Conservation (phyloP, 73 alveolate species). For the Breviolum minutum region DNA sequence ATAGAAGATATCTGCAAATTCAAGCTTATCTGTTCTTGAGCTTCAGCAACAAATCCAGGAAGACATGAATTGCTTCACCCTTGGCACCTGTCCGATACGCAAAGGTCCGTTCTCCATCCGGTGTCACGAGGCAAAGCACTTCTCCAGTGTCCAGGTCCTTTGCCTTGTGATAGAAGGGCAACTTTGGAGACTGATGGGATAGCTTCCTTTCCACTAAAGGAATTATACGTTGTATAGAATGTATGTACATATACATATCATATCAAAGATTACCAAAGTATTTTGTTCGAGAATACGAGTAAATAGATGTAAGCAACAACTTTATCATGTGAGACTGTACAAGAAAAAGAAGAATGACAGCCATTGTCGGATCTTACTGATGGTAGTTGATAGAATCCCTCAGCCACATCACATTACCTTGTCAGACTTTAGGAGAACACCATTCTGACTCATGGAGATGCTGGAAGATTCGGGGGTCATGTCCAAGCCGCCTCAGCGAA, state of each 20-base stretch:
- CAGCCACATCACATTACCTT: too few species aligned
- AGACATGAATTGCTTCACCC: background rate
- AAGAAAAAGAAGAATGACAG: too few species aligned
- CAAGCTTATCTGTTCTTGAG: background rate
- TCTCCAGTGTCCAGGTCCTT: slow-evolving; percentile 25
- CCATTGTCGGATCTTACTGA: too few species aligned
- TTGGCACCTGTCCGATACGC: slow-evolving; percentile 37
- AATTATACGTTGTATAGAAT: background rate
- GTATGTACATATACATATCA: background rate
- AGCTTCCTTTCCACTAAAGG: background rate
- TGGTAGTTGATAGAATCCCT: too few species aligned
- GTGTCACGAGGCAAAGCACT: slow-evolving; percentile 78
- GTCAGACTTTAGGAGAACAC: too few species aligned
- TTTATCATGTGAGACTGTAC: background rate
- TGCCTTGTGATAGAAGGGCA: background rate
- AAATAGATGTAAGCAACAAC: background rate
- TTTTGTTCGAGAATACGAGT: too few species aligned
- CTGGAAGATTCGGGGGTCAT: too few species aligned
- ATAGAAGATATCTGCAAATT: background rate
- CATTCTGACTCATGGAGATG: too few species aligned
- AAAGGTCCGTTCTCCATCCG: slow-evolving; percentile 62
- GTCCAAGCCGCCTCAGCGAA: too few species aligned
- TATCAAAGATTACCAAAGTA: too few species aligned
- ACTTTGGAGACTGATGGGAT: background rate
- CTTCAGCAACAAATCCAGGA: background rate